Evolutionary conservation across 2,329 filamentous ascomycete genomes (phyloP).

Genomic region (Cordyceps tenuipes): DNA sequence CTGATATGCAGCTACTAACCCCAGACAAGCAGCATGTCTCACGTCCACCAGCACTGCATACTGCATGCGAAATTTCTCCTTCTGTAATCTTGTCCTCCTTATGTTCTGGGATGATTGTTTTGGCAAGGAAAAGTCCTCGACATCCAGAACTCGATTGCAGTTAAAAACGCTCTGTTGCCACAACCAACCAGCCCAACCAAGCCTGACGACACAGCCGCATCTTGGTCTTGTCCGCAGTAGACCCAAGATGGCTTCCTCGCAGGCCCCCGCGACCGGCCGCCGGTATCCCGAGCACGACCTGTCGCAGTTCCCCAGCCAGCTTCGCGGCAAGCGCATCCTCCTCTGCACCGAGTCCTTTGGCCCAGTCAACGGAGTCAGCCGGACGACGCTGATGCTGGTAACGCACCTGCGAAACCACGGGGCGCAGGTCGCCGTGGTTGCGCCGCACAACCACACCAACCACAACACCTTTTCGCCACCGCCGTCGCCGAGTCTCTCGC

Average conservation of each 20-base stretch:
- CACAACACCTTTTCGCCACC: conserved; percentile 45
- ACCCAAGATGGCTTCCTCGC: conserved; percentile 1
- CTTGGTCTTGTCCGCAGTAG: neutral
- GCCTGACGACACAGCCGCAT: neutral
- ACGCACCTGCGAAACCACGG: conserved; percentile 58
- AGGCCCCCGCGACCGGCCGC: neutral
- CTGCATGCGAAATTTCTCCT: neutral
- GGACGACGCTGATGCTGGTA: conserved; percentile 61
- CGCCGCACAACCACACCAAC: conserved; percentile 49
- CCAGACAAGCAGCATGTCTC: neutral
- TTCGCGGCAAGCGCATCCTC: conserved; percentile 54
- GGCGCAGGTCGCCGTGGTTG: conserved; percentile 57
- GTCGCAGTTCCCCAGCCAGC: conserved; percentile 35
- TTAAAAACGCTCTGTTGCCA: neutral
- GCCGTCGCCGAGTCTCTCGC: conserved; percentile 25
- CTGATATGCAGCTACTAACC: neutral
- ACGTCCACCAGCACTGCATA: neutral
- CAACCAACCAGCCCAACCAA: no score
- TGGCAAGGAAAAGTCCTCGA: neutral
- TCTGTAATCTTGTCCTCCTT: neutral
- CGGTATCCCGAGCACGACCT: conserved; percentile 29
- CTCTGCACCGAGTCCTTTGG: conserved; percentile 65
- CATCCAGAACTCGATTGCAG: neutral
- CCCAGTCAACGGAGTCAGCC: conserved; percentile 64
- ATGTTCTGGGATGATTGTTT: neutral